Base-by-base conservation (phyloP, 1,284 basidiomycete species). In the Acaromyces ingoldii region DNA sequence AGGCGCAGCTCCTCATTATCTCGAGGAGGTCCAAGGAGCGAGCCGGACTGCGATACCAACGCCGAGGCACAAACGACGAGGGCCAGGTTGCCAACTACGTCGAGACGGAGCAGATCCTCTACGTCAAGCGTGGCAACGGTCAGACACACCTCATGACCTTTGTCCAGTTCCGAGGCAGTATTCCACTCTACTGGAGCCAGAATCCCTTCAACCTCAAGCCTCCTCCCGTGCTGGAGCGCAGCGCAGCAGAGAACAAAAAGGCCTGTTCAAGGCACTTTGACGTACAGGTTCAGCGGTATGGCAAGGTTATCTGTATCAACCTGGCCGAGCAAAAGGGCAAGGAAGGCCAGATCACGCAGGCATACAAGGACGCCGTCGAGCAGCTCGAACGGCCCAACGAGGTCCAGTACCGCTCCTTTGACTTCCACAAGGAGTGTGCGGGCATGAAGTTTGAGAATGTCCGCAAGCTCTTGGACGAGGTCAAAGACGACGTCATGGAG, bases 401-500 rank as follows among this genome's bases (percentile, higher is more conserved):
- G 70, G 44, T 55, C 4, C 39, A 39, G 33, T 30, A 29, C 58
- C 17, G 41, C 48, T 84, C 84, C 58, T 95, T 91, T 69, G 91
- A 95, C 73, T 96, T 96, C 76, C 92, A 96, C 76, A 81, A 80
- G 6, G 88, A 92, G 75, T 93, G 88, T 5, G 85, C 82, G 70
- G 89, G 90, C 15, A 91, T 91, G 88, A 88, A 88, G 83, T 93
- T 78, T 70, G 91, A 95, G 78, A 92, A 93, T 55, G 91, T 97
- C 49, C 82, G 83, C 5, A 85, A 85, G 55, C 80, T 97, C 28
- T 89, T 49, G 76, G 80, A n/a, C 76, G 80, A 29, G 80, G 91
- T 72, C 83, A 85, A 58, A 81, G 51, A 53, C 6, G 83, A 37
- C 81, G 80, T 1, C 91, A 92, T 68, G 84, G 86, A 58, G 72